These are phyloP conservation scores for Fomitopsis pulvina DNA, from an alignment of 768 basidiomycete genomes.

Conservation along the genomic window DNA sequence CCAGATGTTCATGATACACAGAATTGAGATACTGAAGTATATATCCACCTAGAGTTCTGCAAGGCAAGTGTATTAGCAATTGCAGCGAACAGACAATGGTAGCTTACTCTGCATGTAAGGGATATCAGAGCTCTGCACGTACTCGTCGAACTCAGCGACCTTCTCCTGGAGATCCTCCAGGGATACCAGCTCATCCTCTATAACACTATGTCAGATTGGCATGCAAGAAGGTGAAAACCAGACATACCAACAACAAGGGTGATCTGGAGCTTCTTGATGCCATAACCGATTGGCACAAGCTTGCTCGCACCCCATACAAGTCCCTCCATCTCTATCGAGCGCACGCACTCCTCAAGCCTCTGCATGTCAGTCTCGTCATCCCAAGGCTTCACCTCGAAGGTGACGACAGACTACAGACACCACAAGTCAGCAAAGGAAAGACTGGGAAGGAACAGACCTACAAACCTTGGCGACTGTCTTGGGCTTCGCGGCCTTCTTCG, in stretches of 20 bases:
- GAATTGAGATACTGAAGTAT: neutral
- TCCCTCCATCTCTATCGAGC: constrained; percentile 83
- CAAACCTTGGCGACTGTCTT: constrained; percentile 82
- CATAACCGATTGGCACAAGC: constrained; percentile 88
- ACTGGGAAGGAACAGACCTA: neutral
- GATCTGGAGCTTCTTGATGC: constrained; percentile 89
- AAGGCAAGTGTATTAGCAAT: neutral
- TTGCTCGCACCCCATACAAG: constrained; percentile 95
- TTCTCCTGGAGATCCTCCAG: constrained; percentile 91
- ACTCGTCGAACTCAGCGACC: constrained; percentile 79
- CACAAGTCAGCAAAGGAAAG: neutral
- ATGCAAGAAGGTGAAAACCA: constrained; percentile 32
- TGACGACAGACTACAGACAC: constrained; percentile 82
- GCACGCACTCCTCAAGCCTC: constrained; percentile 74
- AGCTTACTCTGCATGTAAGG: constrained; percentile 87
- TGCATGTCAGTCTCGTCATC: constrained; percentile 98
- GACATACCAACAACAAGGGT: constrained; percentile 42
- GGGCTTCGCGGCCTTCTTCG: constrained; percentile 87
- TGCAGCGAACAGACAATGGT: neutral
- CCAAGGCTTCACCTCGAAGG: constrained; percentile 98
- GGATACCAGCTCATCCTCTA: constrained; percentile 95
- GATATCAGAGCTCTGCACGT: constrained; percentile 86
- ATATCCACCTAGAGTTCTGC: neutral
- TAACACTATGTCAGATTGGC: constrained; percentile 22
- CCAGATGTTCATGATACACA: neutral